phyloP scores from a whole-genome alignment of 176 grass and related monocot species.

The Zoysia pacifica region DNA sequence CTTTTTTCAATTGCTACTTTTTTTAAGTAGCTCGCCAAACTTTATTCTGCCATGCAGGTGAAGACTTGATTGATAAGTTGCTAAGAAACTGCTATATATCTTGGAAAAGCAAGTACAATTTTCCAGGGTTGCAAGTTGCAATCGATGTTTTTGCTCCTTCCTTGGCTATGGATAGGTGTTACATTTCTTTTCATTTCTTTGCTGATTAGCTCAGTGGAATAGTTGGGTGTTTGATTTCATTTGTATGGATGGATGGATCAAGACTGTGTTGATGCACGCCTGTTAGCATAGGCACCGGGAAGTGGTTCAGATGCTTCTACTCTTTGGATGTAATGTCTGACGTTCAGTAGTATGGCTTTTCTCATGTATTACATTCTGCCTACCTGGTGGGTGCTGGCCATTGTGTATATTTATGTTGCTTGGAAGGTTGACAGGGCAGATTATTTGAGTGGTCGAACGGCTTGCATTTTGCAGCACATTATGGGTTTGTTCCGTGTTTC shows the following conservation, averaged over 20 bases:
- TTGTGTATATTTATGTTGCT: conserved; percentile 28
- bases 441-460: conserved; percentile 87
- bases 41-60: no score
- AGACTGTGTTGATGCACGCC: conserved; percentile 97
- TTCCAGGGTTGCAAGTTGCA: no score
- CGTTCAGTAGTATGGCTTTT: conserved; percentile 31
- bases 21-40: no score
- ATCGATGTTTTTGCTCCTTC: no score
- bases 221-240: conserved; percentile 29
- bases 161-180: no score
- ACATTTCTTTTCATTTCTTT: conserved; percentile 2
- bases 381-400: conserved; percentile 11
- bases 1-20: no score
- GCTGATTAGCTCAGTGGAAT: conserved; percentile 11
- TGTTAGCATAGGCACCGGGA: conserved; percentile 93
- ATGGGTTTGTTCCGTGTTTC: conserved; percentile 78
- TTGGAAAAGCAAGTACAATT: no score
- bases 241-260: conserved; percentile 38
- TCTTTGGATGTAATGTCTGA: conserved; percentile 86
- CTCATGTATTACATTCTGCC: not conserved
- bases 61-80: no score
- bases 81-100: no score
- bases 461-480: conserved; percentile 84
- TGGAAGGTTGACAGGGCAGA: conserved; percentile 77
- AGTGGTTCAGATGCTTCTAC: conserved; percentile 85